These are phyloP conservation scores for Kalmusia sp. DNA, from an alignment of 2,329 filamentous ascomycete genomes.

Conservation along the genomic window DNA sequence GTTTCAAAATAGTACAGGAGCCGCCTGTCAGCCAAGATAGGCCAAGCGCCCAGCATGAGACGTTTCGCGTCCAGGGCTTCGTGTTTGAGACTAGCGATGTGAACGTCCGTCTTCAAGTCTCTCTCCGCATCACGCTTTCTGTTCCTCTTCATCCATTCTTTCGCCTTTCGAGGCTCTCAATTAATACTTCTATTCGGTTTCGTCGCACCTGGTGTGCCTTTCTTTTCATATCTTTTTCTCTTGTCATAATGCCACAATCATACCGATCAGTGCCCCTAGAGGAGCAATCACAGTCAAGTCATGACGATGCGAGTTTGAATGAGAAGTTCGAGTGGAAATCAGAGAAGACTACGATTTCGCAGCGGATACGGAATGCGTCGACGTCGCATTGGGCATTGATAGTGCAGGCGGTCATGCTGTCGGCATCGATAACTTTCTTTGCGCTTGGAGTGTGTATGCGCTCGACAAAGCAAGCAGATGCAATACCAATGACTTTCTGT, in stretches of 20 bases:
- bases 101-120: constrained; percentile 2
- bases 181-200: background rate
- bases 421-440: constrained; percentile 20
- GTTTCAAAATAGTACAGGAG: background rate
- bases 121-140: background rate
- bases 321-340: constrained; percentile 21
- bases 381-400: constrained; percentile 16
- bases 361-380: constrained; percentile 11
- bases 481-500: constrained; percentile 23
- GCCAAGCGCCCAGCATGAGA: constrained; percentile 8
- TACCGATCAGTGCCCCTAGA: constrained; percentile 12
- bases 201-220: constrained; percentile 18
- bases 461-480: constrained; percentile 11
- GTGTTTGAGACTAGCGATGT: constrained; percentile 2
- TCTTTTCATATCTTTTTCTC: constrained; percentile 3
- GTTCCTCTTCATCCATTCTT: constrained; percentile 7
- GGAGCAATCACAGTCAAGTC: constrained; percentile 12
- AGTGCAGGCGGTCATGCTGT: constrained; percentile 16
- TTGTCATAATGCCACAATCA: constrained; percentile 15
- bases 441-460: constrained; percentile 16
- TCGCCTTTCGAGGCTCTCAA: background rate
- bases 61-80: constrained; percentile 5
- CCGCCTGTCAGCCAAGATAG: constrained; percentile 6
- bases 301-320: constrained; percentile 15
- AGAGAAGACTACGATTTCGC: constrained; percentile 8